Percentiles rank a stretch among this genome's conserved stretches.
Conservation (phyloP, 345 rosid genomes). For the Dipteronia dyeriana region DNA sequence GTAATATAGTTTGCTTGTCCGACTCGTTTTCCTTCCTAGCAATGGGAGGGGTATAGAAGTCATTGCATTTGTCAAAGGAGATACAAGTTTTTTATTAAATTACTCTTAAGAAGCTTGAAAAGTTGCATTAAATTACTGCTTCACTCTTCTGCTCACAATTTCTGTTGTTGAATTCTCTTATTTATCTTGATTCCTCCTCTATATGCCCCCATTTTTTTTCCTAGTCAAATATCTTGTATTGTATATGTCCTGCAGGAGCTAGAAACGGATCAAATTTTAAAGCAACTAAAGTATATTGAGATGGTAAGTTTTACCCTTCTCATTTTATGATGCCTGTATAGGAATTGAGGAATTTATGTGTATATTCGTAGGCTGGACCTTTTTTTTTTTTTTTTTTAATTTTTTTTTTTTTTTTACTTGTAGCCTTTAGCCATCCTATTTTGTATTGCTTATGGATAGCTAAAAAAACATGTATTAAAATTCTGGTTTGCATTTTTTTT, state of each 20-base stretch:
- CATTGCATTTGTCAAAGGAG: neutral
- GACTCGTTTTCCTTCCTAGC: neutral
- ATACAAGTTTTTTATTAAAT: neutral
- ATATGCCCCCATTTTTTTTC: neutral
- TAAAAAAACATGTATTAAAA: no score
- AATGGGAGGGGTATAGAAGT: neutral
- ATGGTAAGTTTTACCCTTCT: conserved; percentile 46
- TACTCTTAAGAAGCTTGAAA: neutral
- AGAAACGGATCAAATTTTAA: conserved; percentile 73
- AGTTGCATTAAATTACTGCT: neutral
- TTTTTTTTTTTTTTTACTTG: no score
- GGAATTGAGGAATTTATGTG: no score
- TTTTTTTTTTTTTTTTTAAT: no score
- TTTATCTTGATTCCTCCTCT: neutral
- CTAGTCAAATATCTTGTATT: conserved; percentile 20
- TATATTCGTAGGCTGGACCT: neutral
- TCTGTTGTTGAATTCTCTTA: neutral
- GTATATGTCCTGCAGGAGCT: conserved; percentile 59
- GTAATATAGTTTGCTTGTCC: neutral
- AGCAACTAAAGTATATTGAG: conserved; percentile 74
- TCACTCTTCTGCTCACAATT: neutral
- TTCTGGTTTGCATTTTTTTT: no score
- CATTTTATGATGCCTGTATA: neutral
- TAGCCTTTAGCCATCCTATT: neutral
- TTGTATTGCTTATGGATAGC: no score